Percentiles rank a stretch among this genome's conserved stretches.
Conservation (phyloP, 2,329 filamentous ascomycete species). For the Tolypocladium nubicola region DNA sequence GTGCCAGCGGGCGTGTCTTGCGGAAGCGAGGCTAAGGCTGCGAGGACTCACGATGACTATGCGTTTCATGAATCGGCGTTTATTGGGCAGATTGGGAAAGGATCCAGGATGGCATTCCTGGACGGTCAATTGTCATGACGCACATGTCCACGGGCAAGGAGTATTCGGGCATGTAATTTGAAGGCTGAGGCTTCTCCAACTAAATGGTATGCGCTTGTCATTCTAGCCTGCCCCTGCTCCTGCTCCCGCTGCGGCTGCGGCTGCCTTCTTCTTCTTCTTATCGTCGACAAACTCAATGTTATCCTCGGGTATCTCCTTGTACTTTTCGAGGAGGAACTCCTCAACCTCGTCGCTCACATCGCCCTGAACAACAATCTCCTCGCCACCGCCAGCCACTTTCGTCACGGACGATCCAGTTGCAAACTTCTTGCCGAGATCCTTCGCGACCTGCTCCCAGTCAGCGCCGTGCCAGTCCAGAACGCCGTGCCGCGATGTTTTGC, state of each 20-base stretch:
- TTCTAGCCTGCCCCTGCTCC: conserved; percentile 8
- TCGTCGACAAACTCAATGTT: conserved; percentile 94
- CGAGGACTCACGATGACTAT: conserved; percentile 3
- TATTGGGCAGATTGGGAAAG: neutral
- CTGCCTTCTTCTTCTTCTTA: conserved; percentile 68
- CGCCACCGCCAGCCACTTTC: conserved; percentile 72
- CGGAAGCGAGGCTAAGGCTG: conserved; percentile 37
- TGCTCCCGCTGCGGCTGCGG: conserved; percentile 9
- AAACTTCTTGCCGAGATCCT: conserved; percentile 98
- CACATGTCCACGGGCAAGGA: conserved; percentile 5
- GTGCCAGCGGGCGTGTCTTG: conserved; percentile 40
- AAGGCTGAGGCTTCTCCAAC: neutral
- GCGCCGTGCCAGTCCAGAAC: neutral
- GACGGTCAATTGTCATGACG: neutral
- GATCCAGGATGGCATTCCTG: conserved; percentile 1
- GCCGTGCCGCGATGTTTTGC: neutral
- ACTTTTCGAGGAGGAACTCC: conserved; percentile 82
- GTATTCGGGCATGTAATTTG: conserved; percentile 3
- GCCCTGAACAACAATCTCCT: conserved; percentile 96
- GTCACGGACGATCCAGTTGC: conserved; percentile 90
- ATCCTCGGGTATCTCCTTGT: conserved; percentile 83
- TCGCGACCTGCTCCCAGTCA: conserved; percentile 48
- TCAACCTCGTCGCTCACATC: conserved; percentile 92
- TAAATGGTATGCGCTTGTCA: neutral
- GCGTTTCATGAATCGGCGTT: conserved; percentile 5